Evolutionary conservation across 257 asterid genomes (phyloP), one percentile per base, ranked within the genome.

Genomic region (Coffea eugenioides): DNA sequence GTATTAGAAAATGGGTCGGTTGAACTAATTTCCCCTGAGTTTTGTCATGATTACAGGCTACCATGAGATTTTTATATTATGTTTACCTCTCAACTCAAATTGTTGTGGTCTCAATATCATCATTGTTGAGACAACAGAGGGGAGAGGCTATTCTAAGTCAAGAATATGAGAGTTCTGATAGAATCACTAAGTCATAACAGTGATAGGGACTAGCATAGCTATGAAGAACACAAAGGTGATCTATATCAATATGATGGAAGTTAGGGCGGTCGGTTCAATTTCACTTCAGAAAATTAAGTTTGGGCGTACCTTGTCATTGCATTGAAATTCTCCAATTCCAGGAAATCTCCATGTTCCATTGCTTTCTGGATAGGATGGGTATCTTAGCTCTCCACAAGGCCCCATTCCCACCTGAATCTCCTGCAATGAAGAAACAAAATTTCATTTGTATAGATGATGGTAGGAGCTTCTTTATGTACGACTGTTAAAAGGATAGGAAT

Each of bases 331-430:
- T 36, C 98, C 98, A 46, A 93, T 90, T 83, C 98, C 97, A 1
- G 98, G 97, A 77, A 90, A 95, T 77, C 88, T 89, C 99, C 98
- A 93, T 27, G 97, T 90, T 27, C 97, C 96, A 10, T 95, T 93
- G 87, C 91, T 90, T 90, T 92, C 97, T 74, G 98, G 98, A 74
- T 95, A 95, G 69, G 99, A 88, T 79, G 98, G 98, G 88, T 95
- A 95, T 87, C 99, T 93, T 64, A 93, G 90, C 88, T 95, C 98
- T 80, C 97, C 98, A 77, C 97, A 92, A 41, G 99, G 99, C 73
- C 99, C 99, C 97, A 95, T 83, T 12, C 99, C 98, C 68, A 95
- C 98, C 91, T 95, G 99, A 43, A 95, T 79, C 82, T 93, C 99
- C 98, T 91, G 88, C 88, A 89, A 76, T 81, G 36, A 62, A 62